A percentile compares a stretch with the other conserved stretches of the same genome.
Evolutionary conservation across 352 stramenopile genomes (phyloP).

Genomic region (Phytophthora constricta): DNA sequence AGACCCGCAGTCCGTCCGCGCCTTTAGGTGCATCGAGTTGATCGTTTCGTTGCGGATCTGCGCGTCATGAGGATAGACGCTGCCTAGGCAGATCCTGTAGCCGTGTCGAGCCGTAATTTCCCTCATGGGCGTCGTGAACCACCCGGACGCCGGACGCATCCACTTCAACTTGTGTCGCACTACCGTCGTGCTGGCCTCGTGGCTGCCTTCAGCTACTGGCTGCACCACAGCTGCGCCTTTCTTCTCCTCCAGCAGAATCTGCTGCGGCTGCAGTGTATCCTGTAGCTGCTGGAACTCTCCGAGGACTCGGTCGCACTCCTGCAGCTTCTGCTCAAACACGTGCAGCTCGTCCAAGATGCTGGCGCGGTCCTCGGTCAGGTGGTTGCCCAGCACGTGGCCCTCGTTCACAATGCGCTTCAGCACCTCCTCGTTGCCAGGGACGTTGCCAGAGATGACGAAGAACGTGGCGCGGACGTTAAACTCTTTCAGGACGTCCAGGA

Average conservation of each 20-base stretch:
- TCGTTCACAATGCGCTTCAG: constrained; percentile 80
- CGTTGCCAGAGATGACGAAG: constrained; percentile 85
- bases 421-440: constrained; percentile 70
- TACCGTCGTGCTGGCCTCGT: background rate
- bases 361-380: constrained; percentile 81
- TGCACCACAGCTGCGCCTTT: background rate
- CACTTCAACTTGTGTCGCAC: constrained; percentile 44
- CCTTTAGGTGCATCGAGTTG: constrained; percentile 67
- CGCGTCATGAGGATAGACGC: constrained; percentile 87
- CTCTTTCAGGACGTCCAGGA: constrained; percentile 76
- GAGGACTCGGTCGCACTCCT: constrained; percentile 78
- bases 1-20: constrained; percentile 66
- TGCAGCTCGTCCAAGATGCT: constrained; percentile 83
- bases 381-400: constrained; percentile 79
- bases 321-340: constrained; percentile 84
- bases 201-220: background rate
- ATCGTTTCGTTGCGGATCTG: constrained; percentile 78
- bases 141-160: constrained; percentile 83
- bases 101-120: constrained; percentile 72
- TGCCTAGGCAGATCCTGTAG: constrained; percentile 88
- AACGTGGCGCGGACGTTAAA: constrained; percentile 80
- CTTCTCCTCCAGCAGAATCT: constrained; percentile 34
- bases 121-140: constrained; percentile 86
- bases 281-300: constrained; percentile 42
- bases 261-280: constrained; percentile 22